Percentiles rank a stretch among this genome's conserved stretches.
These are phyloP conservation scores for Verticillium nonalfalfae DNA, from an alignment of 2,329 filamentous ascomycete species.

Conservation along the genomic window DNA sequence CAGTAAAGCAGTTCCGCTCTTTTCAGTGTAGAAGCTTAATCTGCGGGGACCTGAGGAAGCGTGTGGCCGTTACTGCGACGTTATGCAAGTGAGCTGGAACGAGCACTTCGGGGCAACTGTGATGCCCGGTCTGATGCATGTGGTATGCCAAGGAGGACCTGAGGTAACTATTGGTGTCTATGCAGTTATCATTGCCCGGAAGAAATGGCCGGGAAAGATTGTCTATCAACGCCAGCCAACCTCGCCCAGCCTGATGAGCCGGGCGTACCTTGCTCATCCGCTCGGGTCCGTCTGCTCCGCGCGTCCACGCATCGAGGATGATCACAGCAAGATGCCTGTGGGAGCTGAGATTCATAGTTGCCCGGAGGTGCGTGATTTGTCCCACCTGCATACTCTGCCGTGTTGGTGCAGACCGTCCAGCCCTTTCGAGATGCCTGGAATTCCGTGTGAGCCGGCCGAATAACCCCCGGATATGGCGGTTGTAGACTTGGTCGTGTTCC, in stretches of 20 bases:
- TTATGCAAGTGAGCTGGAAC: background rate
- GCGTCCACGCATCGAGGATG: background rate
- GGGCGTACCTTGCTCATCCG: too few species aligned
- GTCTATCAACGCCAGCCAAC: too few species aligned
- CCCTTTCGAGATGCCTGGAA: background rate
- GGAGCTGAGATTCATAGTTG: background rate
- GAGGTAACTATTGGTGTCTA: background rate
- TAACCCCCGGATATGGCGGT: background rate
- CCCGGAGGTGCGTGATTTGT: background rate
- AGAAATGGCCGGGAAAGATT: background rate
- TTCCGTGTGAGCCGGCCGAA: background rate
- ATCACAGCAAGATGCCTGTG: background rate
- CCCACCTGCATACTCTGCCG: background rate
- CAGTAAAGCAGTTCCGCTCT: background rate
- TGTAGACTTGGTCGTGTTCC: background rate
- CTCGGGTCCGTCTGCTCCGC: too few species aligned
- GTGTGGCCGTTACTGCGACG: background rate
- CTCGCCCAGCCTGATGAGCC: too few species aligned
- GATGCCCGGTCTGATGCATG: background rate
- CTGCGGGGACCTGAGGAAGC: background rate
- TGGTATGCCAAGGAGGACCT: background rate
- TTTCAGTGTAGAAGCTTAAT: background rate
- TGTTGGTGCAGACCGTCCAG: background rate
- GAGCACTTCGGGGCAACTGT: background rate
- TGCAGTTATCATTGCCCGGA: background rate